These are phyloP conservation scores for Mycena sanguinolenta DNA, from an alignment of 768 basidiomycete species.

Conservation along the genomic window DNA sequence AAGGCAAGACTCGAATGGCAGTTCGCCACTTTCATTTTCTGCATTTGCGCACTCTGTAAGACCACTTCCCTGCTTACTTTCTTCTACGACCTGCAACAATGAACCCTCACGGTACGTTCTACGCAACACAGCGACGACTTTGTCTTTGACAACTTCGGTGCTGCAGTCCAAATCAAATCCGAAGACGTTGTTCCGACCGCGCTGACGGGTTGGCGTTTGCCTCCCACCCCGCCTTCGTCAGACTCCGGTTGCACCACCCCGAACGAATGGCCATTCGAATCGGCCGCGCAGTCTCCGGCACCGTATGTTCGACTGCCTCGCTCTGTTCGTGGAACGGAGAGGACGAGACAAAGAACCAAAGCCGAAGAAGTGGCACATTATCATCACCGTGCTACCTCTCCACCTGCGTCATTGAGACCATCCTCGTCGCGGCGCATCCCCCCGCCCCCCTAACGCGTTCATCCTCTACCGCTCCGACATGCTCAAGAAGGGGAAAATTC, in stretches of 20 bases:
- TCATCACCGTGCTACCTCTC: slow-evolving; percentile 24
- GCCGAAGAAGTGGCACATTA: neutral
- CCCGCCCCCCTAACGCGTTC: slow-evolving; percentile 87
- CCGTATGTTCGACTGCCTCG: slow-evolving; percentile 26
- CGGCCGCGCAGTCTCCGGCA: slow-evolving; percentile 16
- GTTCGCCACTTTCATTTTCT: slow-evolving; percentile 19
- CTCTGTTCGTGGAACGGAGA: slow-evolving; percentile 34
- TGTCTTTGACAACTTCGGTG: slow-evolving; percentile 2
- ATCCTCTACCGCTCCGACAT: slow-evolving; percentile 84
- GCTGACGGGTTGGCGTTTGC: slow-evolving; percentile 9
- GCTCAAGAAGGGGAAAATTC: slow-evolving; percentile 62
- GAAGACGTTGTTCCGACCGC: neutral
- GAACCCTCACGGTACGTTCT: slow-evolving; percentile 27
- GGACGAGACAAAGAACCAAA: slow-evolving; percentile 27
- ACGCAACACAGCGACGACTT: neutral
- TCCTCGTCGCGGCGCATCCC: slow-evolving; percentile 59
- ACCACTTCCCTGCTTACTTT: slow-evolving; percentile 5
- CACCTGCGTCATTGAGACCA: neutral
- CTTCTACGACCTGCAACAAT: slow-evolving; percentile 29
- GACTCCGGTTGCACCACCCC: slow-evolving; percentile 14
- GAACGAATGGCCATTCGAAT: slow-evolving; percentile 14
- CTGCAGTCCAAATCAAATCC: slow-evolving; percentile 19
- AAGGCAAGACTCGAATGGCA: slow-evolving; percentile 36
- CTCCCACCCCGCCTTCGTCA: slow-evolving; percentile 15
- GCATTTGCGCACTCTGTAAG: slow-evolving; percentile 9